phyloP scores from a whole-genome alignment of 2,329 filamentous ascomycete species.

The Diaporthe australafricana region DNA sequence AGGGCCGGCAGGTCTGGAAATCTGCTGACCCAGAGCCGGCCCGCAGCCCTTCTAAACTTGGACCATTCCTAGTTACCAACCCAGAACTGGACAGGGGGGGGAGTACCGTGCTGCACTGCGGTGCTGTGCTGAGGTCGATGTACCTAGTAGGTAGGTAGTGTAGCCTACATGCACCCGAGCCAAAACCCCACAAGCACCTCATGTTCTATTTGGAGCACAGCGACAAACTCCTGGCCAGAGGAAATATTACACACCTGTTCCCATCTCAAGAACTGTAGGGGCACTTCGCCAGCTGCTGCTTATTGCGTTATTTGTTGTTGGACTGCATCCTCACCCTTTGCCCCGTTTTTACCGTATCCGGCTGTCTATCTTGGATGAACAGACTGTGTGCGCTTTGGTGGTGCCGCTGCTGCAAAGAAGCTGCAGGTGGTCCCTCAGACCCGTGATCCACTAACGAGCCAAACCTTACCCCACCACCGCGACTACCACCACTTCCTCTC shows the following conservation, averaged over 20 bases:
- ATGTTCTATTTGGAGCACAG: background rate
- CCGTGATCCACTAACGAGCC: constrained; percentile 26
- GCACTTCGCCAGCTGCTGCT: background rate
- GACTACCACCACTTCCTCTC: background rate
- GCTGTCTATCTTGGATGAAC: background rate
- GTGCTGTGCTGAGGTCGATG: too few relatives aligned
- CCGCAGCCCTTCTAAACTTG: constrained; percentile 19
- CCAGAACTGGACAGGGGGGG: too few relatives aligned
- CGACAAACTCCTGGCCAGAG: background rate
- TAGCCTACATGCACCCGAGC: background rate
- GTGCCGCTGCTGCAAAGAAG: constrained; percentile 8
- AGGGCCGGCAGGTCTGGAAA: constrained; percentile 1
- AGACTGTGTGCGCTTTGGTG: background rate
- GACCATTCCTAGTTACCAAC: background rate
- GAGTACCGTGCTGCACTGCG: background rate
- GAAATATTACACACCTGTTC: background rate
- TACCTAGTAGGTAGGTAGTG: too few relatives aligned
- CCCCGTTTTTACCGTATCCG: background rate
- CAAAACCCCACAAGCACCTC: background rate
- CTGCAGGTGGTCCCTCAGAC: constrained; percentile 15
- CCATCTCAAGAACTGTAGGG: background rate
- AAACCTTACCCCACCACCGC: constrained; percentile 26
- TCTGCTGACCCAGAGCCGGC: constrained; percentile 3
- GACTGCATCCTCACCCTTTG: background rate
- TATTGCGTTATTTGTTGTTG: background rate